Percentiles rank a stretch among this genome's conserved stretches.
Conservation (phyloP, 495 filamentous ascomycete genomes). For the Xylaria curta region DNA sequence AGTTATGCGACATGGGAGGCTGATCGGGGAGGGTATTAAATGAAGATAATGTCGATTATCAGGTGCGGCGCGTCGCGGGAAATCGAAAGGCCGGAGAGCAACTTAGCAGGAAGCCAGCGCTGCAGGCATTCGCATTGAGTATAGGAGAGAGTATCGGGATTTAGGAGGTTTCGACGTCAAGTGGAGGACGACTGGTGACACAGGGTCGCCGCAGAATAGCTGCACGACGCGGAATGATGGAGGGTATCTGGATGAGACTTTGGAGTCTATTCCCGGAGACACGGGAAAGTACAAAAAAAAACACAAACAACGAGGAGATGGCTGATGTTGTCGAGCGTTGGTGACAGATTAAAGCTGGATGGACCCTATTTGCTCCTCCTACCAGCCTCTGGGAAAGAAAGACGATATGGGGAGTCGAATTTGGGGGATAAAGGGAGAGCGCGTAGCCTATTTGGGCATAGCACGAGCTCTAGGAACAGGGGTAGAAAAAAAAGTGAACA, state of each 20-base stretch:
- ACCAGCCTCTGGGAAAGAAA: constrained; percentile 32
- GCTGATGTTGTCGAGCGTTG: constrained; percentile 25
- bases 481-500: constrained; percentile 20
- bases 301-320: constrained; percentile 27
- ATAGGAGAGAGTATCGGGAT: constrained; percentile 22
- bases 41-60: constrained; percentile 21
- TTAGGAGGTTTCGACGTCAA: constrained; percentile 27
- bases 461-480: constrained; percentile 21
- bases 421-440: constrained; percentile 40
- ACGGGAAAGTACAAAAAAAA: constrained; percentile 15
- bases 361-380: constrained; percentile 33
- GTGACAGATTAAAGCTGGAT: constrained; percentile 31
- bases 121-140: constrained; percentile 41
- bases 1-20: constrained; percentile 85
- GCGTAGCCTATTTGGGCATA: constrained; percentile 36
- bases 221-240: constrained; percentile 21
- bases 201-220: constrained; percentile 18
- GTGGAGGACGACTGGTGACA: constrained; percentile 25
- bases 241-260: constrained; percentile 28
- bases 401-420: constrained; percentile 32
- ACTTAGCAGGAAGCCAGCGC: constrained; percentile 33
- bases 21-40: constrained; percentile 29
- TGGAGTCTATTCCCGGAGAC: constrained; percentile 12
- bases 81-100: constrained; percentile 25
- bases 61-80: constrained; percentile 34